Evolutionary conservation across 2,329 filamentous ascomycete genomes (phyloP).

Genomic region (Calonectria multiphialidica): DNA sequence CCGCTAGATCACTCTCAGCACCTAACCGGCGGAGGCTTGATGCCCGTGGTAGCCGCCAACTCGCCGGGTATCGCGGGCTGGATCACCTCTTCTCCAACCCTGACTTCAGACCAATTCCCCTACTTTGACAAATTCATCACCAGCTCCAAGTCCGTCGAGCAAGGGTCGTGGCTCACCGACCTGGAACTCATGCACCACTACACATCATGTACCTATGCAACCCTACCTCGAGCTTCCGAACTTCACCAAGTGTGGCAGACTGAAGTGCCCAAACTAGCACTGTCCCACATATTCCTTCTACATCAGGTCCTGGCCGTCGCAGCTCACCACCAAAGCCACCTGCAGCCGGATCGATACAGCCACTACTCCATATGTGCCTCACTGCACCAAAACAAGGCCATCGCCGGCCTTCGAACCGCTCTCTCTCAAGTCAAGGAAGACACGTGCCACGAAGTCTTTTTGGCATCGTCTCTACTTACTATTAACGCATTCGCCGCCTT

Average conservation of each 20-base stretch:
- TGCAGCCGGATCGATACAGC: slow-evolving; percentile 40
- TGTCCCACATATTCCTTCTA: slow-evolving; percentile 45
- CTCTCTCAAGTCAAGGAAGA: slow-evolving; percentile 42
- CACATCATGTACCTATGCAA: slow-evolving; percentile 44
- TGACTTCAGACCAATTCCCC: not conserved
- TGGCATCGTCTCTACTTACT: slow-evolving; percentile 46
- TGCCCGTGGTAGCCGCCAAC: not conserved
- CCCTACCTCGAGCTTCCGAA: slow-evolving; percentile 45
- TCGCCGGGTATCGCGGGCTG: not conserved
- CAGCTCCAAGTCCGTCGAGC: not conserved
- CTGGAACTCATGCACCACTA: slow-evolving; percentile 53
- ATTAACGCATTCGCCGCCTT: slow-evolving; percentile 48
- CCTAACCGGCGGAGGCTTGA: no score
- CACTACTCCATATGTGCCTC: slow-evolving; percentile 44
- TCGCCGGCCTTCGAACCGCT: slow-evolving; percentile 44
- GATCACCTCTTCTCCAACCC: slow-evolving; percentile 8
- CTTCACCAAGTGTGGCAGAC: slow-evolving; percentile 47
- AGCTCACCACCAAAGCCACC: slow-evolving; percentile 45
- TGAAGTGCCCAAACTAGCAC: slow-evolving; percentile 41
- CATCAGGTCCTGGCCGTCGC: slow-evolving; percentile 49
- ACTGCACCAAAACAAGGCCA: slow-evolving; percentile 48
- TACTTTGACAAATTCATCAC: not conserved
- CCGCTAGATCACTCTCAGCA: not conserved
- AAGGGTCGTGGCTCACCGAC: slow-evolving; percentile 46
- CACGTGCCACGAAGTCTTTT: slow-evolving; percentile 49